Evolutionary conservation across 352 stramenopile genomes (phyloP), one percentile per base, ranked within the genome.

Genomic region (Albugo candida): DNA sequence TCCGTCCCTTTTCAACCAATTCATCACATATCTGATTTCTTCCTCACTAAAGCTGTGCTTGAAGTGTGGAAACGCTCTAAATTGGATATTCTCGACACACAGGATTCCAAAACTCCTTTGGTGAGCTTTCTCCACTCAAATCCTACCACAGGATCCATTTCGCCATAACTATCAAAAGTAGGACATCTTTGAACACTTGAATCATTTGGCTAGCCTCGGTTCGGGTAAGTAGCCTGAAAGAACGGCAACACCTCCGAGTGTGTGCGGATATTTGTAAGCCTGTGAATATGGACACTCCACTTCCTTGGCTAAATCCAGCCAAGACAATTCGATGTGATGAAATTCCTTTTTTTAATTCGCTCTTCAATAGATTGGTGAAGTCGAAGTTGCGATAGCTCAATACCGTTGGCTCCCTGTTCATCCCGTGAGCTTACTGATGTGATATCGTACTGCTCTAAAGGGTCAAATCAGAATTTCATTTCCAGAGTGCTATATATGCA

Each of bases 261-360:
- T 60, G 18, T 57, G 55, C 42, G 68, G 65, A 13, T 68, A 67
- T n/a, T 54, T 86, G 73, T 53, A 65, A 87, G 6, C 70, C 71
- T n/a, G 70, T 87, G 53, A 79, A 84, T 0, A 97, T 61, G 41
- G 71, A 86, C 47, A 97, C 54, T 10, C 88, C 87, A 2, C 77
- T 91, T 18, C 93, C 93, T 55, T 97, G 92, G 49, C 69, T 93
- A 60, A 98, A 98, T 21, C 93, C 93, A 12, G 78, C 87, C 31
- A 98, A 60, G 5, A 97, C 80, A 52, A 97, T 95, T 17, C 83
- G 83, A 42, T 64, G 80, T 52, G 85, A 76, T 0, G 84, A 74
- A 20, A 97, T 82, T 21, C 75, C 75, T 17, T 24, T 57, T n/a
- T 13, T 50, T 57, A 35, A 75, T 65, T 54, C 84, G 64, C 40